These are phyloP conservation scores for Hypoxylon sp. DNA, from an alignment of 2,329 filamentous ascomycete species.

Conservation along the genomic window DNA sequence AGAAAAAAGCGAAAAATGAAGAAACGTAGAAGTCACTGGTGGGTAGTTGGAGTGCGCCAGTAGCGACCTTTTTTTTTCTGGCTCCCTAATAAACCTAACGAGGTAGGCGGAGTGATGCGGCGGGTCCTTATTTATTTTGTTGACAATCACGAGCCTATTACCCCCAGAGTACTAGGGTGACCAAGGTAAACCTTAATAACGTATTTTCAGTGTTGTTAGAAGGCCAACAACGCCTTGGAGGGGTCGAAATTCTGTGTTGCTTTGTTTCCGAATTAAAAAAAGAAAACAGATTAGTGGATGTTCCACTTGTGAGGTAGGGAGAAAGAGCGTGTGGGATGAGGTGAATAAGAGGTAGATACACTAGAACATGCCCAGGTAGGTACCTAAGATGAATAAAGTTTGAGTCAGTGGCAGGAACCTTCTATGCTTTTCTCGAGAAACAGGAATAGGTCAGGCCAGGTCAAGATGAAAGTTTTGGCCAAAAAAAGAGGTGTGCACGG, in stretches of 20 bases:
- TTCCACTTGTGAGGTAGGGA: background rate
- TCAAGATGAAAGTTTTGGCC: slow-evolving; percentile 21
- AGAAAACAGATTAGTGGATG: background rate
- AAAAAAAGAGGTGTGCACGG: slow-evolving; percentile 33
- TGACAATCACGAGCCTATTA: slow-evolving; percentile 52
- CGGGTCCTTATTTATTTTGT: slow-evolving; percentile 50
- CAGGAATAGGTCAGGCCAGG: slow-evolving; percentile 1
- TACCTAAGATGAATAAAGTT: slow-evolving; percentile 6
- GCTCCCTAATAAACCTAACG: slow-evolving; percentile 41
- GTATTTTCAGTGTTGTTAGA: slow-evolving; percentile 7
- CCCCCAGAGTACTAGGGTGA: slow-evolving; percentile 29
- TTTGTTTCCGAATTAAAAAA: slow-evolving; percentile 6
- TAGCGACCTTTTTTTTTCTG: slow-evolving; percentile 41
- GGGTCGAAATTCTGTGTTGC: slow-evolving; percentile 10
- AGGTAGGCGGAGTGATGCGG: slow-evolving; percentile 45
- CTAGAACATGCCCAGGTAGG: slow-evolving; percentile 11
- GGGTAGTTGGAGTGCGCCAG: slow-evolving; percentile 44
- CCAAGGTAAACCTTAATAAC: slow-evolving; percentile 20
- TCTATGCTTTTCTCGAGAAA: slow-evolving; percentile 39
- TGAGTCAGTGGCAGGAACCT: slow-evolving; percentile 33
- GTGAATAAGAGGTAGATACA: background rate
- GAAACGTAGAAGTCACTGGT: slow-evolving; percentile 49
- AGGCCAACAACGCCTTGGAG: slow-evolving; percentile 7
- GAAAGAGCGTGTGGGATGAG: slow-evolving; percentile 28
- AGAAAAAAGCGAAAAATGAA: slow-evolving; percentile 45